These are phyloP conservation scores for Pestalotiopsis sp. DNA, from an alignment of 2,329 filamentous ascomycete genomes.

Conservation along the genomic window DNA sequence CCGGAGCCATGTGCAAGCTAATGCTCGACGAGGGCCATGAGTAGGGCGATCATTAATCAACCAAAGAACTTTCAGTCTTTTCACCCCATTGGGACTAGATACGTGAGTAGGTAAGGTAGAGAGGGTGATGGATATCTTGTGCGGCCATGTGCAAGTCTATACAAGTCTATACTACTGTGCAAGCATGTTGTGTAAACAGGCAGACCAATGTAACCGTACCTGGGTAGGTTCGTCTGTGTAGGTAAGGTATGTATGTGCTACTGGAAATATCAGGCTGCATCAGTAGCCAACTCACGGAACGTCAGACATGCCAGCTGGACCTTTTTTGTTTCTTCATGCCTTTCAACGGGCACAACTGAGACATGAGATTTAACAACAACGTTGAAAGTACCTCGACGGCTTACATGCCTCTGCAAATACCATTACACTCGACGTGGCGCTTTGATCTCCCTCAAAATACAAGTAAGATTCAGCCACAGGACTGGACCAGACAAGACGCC, in stretches of 20 bases:
- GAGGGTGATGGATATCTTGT: neutral
- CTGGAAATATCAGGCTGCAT: neutral
- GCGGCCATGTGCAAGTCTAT: neutral
- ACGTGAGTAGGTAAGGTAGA: neutral
- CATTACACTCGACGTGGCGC: neutral
- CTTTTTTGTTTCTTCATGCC: neutral
- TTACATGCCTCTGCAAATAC: neutral
- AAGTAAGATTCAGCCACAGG: neutral
- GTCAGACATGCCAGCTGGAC: neutral
- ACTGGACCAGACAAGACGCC: neutral
- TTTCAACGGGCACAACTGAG: neutral
- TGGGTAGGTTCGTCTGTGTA: no score
- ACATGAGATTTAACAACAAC: neutral
- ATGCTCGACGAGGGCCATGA: neutral
- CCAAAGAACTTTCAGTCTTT: neutral
- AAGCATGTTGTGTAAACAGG: neutral
- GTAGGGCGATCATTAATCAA: neutral
- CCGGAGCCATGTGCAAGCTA: neutral
- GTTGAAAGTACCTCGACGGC: neutral
- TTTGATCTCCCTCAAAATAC: neutral
- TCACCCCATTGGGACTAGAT: neutral
- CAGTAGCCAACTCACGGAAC: neutral
- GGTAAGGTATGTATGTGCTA: no score
- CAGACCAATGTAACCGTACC: no score
- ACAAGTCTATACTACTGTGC: neutral